These are phyloP conservation scores for Wallacemonas sp. DNA, from an alignment of 208 protist species.

Conservation along the genomic window DNA sequence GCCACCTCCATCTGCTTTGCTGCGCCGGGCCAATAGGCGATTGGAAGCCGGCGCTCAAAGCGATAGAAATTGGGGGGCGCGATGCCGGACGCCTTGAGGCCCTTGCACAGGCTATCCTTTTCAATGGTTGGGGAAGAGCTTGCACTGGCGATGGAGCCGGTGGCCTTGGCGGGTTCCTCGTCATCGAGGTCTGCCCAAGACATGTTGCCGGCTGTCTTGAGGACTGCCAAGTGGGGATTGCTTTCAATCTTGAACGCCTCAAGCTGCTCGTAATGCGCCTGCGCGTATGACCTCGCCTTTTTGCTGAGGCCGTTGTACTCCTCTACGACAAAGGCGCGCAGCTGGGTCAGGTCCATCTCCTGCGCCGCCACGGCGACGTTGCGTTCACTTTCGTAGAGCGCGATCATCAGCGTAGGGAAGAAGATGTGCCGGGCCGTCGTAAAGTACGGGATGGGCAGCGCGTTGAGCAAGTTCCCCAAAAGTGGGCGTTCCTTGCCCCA, in stretches of 20 bases:
- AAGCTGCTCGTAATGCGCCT: constrained; percentile 56
- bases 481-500: constrained; percentile 79
- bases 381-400: constrained; percentile 46
- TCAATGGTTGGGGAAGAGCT: constrained; percentile 52
- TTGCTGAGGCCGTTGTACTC: constrained; percentile 76
- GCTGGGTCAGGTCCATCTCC: constrained; percentile 70
- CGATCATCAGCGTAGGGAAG: constrained; percentile 71
- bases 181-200: constrained; percentile 54
- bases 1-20: constrained; percentile 49
- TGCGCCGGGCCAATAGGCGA: constrained; percentile 71
- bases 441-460: constrained; percentile 84
- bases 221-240: constrained; percentile 28
- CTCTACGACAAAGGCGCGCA: constrained; percentile 61
- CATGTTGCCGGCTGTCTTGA: constrained; percentile 35
- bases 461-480: constrained; percentile 55
- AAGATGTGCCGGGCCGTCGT: constrained; percentile 80
- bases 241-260: constrained; percentile 38
- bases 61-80: constrained; percentile 47
- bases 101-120: constrained; percentile 73
- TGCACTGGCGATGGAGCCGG: constrained; percentile 29
- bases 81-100: constrained; percentile 31
- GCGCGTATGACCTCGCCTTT: constrained; percentile 66
- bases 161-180: constrained; percentile 28
- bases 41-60: constrained; percentile 67
- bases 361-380: constrained; percentile 59